These are phyloP conservation scores for Salix arbutifolia DNA, from an alignment of 345 rosid genomes.

Conservation along the genomic window DNA sequence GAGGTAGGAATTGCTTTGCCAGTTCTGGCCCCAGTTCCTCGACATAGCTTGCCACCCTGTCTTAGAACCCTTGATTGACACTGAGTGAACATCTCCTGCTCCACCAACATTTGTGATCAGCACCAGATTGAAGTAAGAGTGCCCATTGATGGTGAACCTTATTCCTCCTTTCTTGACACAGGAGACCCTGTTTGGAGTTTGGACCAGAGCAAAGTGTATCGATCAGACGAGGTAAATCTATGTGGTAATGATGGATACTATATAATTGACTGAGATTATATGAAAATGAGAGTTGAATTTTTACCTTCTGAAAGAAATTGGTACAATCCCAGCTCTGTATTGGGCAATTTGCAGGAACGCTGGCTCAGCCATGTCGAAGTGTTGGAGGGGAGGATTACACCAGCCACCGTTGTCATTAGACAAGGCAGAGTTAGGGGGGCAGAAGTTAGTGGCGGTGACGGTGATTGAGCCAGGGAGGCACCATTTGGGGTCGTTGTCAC, in stretches of 20 bases:
- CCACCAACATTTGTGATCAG: conserved; percentile 78
- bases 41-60: conserved; percentile 92
- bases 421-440: conserved; percentile 75
- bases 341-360: conserved; percentile 92
- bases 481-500: conserved; percentile 30
- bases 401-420: conserved; percentile 90
- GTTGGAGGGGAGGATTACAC: conserved; percentile 98
- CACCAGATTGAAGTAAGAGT: conserved; percentile 91
- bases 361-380: conserved; percentile 93
- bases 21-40: conserved; percentile 97
- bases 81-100: conserved; percentile 75
- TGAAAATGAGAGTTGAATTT: neutral
- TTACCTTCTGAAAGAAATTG: conserved; percentile 80
- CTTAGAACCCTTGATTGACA: conserved; percentile 84
- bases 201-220: neutral
- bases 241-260: too few relatives aligned
- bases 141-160: conserved; percentile 83
- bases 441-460: conserved; percentile 32
- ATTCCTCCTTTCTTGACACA: conserved; percentile 90
- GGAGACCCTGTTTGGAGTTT: conserved; percentile 49
- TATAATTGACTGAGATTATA: too few relatives aligned
- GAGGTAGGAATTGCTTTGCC: conserved; percentile 89
- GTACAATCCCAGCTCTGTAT: conserved; percentile 90
- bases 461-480: conserved; percentile 30
- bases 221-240: neutral